Evolutionary conservation across 2,329 filamentous ascomycete species (phyloP).

Genomic region (Cryoendolithus antarcticus): DNA sequence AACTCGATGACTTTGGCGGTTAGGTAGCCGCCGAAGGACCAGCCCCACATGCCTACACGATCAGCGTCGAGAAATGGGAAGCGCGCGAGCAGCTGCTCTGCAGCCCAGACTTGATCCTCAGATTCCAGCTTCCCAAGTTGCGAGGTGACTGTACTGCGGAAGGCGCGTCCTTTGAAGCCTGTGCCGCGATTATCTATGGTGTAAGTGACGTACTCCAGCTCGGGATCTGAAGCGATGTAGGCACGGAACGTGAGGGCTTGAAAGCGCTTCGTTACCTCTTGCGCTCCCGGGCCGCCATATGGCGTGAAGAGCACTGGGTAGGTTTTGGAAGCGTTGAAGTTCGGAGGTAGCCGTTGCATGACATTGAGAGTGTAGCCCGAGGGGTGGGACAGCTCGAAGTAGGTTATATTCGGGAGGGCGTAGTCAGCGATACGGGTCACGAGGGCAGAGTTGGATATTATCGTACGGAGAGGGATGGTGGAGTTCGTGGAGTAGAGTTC

Average conservation of each 20-base stretch:
- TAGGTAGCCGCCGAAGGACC: slow-evolving; percentile 57
- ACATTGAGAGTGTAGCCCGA: slow-evolving; percentile 51
- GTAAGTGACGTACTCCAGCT: slow-evolving; percentile 55
- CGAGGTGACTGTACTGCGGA: slow-evolving; percentile 45
- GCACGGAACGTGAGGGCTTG: slow-evolving; percentile 44
- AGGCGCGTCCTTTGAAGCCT: slow-evolving; percentile 50
- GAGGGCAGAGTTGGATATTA: slow-evolving; percentile 49
- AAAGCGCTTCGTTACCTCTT: slow-evolving; percentile 48
- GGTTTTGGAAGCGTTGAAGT: slow-evolving; percentile 49
- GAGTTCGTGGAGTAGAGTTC: slow-evolving; percentile 50
- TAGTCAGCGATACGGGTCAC: slow-evolving; percentile 46
- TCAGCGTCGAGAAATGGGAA: slow-evolving; percentile 44
- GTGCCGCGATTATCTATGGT: slow-evolving; percentile 59
- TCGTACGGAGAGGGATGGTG: slow-evolving; percentile 42
- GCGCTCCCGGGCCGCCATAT: slow-evolving; percentile 55
- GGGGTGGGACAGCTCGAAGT: slow-evolving; percentile 49
- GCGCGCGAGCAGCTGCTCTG: slow-evolving; percentile 39
- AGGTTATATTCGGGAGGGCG: slow-evolving; percentile 51
- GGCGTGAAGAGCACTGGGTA: slow-evolving; percentile 57
- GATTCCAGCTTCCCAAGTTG: slow-evolving; percentile 53
- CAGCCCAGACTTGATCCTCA: slow-evolving; percentile 56
- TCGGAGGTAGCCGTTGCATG: slow-evolving; percentile 51
- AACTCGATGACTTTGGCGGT: slow-evolving; percentile 54
- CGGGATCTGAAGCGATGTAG: slow-evolving; percentile 55
- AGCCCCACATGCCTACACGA: slow-evolving; percentile 56